phyloP scores from a whole-genome alignment of 345 rosid genomes.

The Trapa incisa region DNA sequence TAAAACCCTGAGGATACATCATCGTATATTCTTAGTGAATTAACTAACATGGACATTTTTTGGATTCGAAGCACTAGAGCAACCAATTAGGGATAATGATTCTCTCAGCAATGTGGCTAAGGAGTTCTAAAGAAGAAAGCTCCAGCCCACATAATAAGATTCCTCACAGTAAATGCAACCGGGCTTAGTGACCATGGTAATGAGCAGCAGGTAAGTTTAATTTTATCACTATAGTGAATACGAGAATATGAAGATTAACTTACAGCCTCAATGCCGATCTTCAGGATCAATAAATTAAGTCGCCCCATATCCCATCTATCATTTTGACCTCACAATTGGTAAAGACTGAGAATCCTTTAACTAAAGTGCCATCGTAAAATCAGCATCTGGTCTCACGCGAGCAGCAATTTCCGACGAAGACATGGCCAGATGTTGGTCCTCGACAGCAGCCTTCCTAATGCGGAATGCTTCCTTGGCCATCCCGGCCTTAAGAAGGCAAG shows the following conservation, averaged over 20 bases:
- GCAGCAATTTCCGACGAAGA: slow-evolving; percentile 23
- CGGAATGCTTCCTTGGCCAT: slow-evolving; percentile 69
- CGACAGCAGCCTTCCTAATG: slow-evolving; percentile 25
- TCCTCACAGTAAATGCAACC: not conserved
- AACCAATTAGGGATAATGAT: not conserved
- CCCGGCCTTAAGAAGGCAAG: slow-evolving; percentile 83
- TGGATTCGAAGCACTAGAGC: not conserved
- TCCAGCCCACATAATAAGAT: not conserved
- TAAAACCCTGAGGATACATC: not conserved
- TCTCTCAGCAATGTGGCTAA: not conserved
- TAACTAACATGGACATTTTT: not conserved
- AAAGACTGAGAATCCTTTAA: not conserved
- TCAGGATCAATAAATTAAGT: not conserved
- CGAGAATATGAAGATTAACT: not conserved
- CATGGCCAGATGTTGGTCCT: slow-evolving; percentile 24
- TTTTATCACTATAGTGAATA: not conserved
- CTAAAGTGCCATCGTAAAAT: slow-evolving; percentile 50
- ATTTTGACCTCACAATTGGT: not conserved
- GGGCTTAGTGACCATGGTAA: not conserved
- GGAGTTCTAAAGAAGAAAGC: not conserved
- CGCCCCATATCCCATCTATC: not conserved
- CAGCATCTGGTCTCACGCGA: slow-evolving; percentile 21
- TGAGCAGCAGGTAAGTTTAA: not conserved
- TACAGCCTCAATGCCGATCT: not conserved
- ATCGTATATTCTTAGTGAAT: not conserved